A percentile compares a stretch with the other conserved stretches of the same genome.
phyloP scores from a whole-genome alignment of 1,284 basidiomycete species.

The Trichosporon asahii region DNA sequence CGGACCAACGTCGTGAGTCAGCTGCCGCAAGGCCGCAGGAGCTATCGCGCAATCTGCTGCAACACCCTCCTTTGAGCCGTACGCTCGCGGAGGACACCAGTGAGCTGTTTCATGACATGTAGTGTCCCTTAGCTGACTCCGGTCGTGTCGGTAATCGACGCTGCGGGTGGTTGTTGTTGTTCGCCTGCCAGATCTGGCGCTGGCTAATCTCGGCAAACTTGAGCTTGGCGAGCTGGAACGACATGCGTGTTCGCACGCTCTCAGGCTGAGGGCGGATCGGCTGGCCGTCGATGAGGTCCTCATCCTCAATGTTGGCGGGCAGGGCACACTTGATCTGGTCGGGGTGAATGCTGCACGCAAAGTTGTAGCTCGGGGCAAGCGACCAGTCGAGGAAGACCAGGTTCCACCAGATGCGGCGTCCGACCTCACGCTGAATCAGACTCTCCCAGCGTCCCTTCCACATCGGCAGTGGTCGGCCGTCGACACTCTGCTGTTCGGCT shows the following conservation, averaged over 20 bases:
- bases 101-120: no score
- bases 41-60: no score
- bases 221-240: slow-evolving; percentile 51
- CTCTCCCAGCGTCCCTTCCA: slow-evolving; percentile 53
- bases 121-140: no score
- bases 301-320: slow-evolving; percentile 52
- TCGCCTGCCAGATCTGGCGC: slow-evolving; percentile 52
- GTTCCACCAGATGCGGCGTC: slow-evolving; percentile 53
- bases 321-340: slow-evolving; percentile 53
- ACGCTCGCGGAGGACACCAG: no score
- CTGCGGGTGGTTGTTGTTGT: no score
- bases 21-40: no score
- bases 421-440: slow-evolving; percentile 51
- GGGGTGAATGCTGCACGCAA: slow-evolving; percentile 49
- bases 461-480: slow-evolving; percentile 45
- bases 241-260: slow-evolving; percentile 50
- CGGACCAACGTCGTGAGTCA: no score
- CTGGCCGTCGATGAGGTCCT: slow-evolving; percentile 50
- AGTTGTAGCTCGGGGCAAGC: slow-evolving; percentile 50
- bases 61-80: no score
- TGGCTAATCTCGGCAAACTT: slow-evolving; percentile 51
- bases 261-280: slow-evolving; percentile 46
- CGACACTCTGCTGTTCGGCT: slow-evolving; percentile 46
- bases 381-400: slow-evolving; percentile 52
- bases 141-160: no score